Base-by-base conservation (phyloP, 768 basidiomycete genomes). In the Phanerodontia chrysosporium region DNA sequence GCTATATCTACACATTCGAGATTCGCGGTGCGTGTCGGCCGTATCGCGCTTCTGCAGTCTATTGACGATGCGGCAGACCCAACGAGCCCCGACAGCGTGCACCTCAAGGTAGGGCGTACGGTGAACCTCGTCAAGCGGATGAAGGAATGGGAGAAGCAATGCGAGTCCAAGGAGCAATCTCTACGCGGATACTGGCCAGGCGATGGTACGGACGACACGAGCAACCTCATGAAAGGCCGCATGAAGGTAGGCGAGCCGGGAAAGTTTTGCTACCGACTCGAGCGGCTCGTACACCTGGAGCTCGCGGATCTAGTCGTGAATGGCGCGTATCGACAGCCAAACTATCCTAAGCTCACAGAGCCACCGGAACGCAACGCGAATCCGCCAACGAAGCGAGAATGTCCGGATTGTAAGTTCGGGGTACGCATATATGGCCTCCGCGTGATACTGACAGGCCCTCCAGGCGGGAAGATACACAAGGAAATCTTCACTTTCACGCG, bases 1-100 rank as follows among this genome's bases (percentile, higher is more conserved):
- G 92, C 0, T 92, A 89, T 65, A 92, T 94, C 51, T 94, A 94
- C 63, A 82, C 84, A 0, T 93, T 87, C 68, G 87, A 92, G 70
- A 87, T 93, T 58, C 79, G 83, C 69, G 87, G 89, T 89, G 68
- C 46, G 70, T 64, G 49, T 28, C 18, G 8, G 6, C 3, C 9
- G 36, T 5, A 42, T 27, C 44, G 12, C 28, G 16, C 10, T 48
- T 16, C 24, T 10, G 18, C 44, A 56, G 18, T 28, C n/a, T 14
- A 57, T 21, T 45, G 49, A 51, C 29, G 22, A n/a, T 16, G 9
- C 1, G 21, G 7, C 59, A 73, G 78, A 79, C 62, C 55, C 69
- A n/a, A 60, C 65, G 24, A 64, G 69, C 8, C 71, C 70, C 1
- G 69, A 76, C 32, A 71, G 76, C 8, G 74, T 90, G 61, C 82